A percentile compares a stretch with the other conserved stretches of the same genome.
Conservation (phyloP, 2,329 filamentous ascomycete genomes). For the Shiraia bambusicola region DNA sequence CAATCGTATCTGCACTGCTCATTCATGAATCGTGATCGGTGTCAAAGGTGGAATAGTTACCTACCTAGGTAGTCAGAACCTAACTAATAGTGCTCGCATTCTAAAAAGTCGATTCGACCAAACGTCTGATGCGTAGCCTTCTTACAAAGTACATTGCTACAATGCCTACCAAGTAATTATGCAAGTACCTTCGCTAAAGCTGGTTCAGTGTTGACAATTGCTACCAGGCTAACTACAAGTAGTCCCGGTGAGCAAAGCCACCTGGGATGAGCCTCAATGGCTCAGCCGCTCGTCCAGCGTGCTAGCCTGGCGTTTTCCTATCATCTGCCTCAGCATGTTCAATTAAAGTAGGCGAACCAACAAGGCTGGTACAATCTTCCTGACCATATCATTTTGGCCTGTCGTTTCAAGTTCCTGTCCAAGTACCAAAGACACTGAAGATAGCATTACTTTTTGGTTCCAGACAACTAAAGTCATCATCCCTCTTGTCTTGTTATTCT, state of each 20-base stretch:
- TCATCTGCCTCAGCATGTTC: background rate
- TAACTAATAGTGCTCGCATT: background rate
- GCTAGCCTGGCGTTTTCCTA: too few species aligned
- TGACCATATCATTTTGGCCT: too few species aligned
- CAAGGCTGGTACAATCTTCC: too few species aligned
- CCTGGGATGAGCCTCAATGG: conserved; percentile 4
- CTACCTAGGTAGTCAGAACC: background rate
- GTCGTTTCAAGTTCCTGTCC: too few species aligned
- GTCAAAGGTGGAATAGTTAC: background rate
- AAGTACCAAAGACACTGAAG: too few species aligned
- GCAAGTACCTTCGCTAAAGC: conserved; percentile 6
- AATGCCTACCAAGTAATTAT: background rate
- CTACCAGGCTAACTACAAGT: conserved; percentile 4
- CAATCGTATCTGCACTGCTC: background rate
- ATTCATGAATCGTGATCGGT: conserved; percentile 1
- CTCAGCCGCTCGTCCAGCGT: conserved; percentile 12
- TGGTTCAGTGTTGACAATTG: conserved; percentile 6
- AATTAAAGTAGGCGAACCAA: background rate
- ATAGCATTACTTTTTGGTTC: background rate
- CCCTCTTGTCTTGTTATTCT: background rate
- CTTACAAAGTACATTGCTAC: background rate
- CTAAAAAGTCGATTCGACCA: background rate
- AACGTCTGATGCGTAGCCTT: background rate
- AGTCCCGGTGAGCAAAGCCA: conserved; percentile 8
- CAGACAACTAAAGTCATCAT: background rate